These are phyloP conservation scores for Dioscorea alata DNA, from an alignment of 106 monocot genomes.

Conservation along the genomic window DNA sequence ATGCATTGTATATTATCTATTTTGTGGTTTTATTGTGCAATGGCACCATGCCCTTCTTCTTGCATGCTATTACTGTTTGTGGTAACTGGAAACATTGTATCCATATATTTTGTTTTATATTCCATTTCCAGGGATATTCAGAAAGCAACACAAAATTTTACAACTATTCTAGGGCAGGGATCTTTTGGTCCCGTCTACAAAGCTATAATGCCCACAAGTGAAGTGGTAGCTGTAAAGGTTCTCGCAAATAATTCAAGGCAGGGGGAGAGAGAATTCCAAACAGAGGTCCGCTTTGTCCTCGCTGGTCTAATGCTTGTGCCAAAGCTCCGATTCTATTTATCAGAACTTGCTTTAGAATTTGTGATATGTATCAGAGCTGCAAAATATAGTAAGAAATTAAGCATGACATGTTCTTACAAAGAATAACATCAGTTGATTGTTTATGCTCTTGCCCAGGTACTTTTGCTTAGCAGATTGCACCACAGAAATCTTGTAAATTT, in stretches of 20 bases:
- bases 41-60: background rate
- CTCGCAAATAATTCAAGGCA: constrained; percentile 80
- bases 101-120: background rate
- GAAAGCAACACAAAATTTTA: constrained; percentile 84
- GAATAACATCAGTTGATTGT: no score
- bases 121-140: constrained; percentile 66
- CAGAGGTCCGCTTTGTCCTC: constrained; percentile 51
- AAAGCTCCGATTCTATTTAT: background rate
- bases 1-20: no score
- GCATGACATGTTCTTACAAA: no score
- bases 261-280: constrained; percentile 93
- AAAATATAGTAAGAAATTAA: no score
- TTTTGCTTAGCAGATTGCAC: constrained; percentile 81
- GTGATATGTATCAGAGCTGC: no score
- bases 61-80: background rate
- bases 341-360: no score
- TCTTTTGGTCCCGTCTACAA: constrained; percentile 95
- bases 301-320: background rate
- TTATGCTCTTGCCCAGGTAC: constrained; percentile 37
- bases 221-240: constrained; percentile 85
- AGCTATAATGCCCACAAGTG: constrained; percentile 64
- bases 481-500: constrained; percentile 97
- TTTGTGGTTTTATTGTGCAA: no score
- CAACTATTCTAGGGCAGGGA: constrained; percentile 85
- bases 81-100: background rate